phyloP scores from a whole-genome alignment of 495 filamentous ascomycete genomes.

The Daldinia childiae region DNA sequence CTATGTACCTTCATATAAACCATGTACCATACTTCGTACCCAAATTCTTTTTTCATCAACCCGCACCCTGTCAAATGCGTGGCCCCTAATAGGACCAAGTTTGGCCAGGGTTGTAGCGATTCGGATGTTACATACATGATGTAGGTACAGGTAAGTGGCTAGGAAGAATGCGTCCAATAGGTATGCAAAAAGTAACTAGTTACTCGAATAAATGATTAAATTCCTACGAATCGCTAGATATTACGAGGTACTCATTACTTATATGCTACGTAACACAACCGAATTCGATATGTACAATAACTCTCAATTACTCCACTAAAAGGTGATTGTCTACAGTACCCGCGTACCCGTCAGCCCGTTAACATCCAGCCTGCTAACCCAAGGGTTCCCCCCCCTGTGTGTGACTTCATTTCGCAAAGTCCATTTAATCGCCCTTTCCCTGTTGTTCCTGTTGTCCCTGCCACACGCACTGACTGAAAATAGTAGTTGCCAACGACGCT shows the following conservation, averaged over 20 bases:
- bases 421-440: constrained; percentile 36
- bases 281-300: constrained; percentile 18
- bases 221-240: constrained; percentile 1
- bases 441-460: constrained; percentile 9
- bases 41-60: constrained; percentile 9
- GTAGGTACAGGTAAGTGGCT: constrained; percentile 27
- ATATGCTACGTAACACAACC: constrained; percentile 9
- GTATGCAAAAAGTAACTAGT: constrained; percentile 13
- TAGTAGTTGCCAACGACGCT: constrained; percentile 31
- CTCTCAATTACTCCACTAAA: constrained; percentile 15
- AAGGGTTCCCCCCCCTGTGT: constrained; percentile 37
- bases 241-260: constrained; percentile 27
- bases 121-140: constrained; percentile 35
- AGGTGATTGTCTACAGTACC: constrained; percentile 36
- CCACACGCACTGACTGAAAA: constrained; percentile 38
- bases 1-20: background rate
- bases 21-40: constrained; percentile 6
- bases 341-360: constrained; percentile 41
- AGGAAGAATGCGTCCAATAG: constrained; percentile 18
- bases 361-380: constrained; percentile 15
- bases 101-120: constrained; percentile 27
- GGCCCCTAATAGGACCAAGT: constrained; percentile 19
- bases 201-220: constrained; percentile 1
- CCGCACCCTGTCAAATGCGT: constrained; percentile 19
- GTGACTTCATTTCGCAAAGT: constrained; percentile 44